Evolutionary conservation across 495 filamentous ascomycete genomes (phyloP).

Genomic region (Neurospora intermedia): DNA sequence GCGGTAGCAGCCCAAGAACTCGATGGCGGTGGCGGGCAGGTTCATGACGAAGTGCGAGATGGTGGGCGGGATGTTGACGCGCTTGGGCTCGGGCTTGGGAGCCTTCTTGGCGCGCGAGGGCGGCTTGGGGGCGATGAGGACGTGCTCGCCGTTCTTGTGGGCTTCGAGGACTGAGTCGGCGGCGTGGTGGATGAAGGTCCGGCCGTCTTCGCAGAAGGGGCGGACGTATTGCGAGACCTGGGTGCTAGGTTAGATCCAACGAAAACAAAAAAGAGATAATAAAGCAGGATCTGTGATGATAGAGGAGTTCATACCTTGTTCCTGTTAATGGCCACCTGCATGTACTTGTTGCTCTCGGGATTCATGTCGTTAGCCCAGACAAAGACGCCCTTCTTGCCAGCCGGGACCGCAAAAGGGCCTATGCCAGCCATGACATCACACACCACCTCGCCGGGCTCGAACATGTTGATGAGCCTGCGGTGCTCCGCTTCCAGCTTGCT

Average conservation of each 20-base stretch:
- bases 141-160: slow-evolving; percentile 33
- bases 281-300: not conserved
- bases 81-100: slow-evolving; percentile 26
- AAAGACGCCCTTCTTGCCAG: slow-evolving; percentile 80
- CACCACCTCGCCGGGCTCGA: slow-evolving; percentile 75
- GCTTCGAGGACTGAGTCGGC: slow-evolving; percentile 50
- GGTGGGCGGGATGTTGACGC: slow-evolving; percentile 48
- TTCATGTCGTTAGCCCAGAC: slow-evolving; percentile 98
- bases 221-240: slow-evolving; percentile 64
- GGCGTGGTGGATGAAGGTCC: slow-evolving; percentile 62
- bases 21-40: slow-evolving; percentile 77
- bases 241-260: not conserved
- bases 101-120: slow-evolving; percentile 25
- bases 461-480: slow-evolving; percentile 63
- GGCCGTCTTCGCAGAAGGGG: slow-evolving; percentile 70
- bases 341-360: slow-evolving; percentile 65
- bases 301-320: slow-evolving; percentile 54
- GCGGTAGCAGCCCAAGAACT: slow-evolving; percentile 75
- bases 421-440: slow-evolving; percentile 98
- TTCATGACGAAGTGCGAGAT: slow-evolving; percentile 96
- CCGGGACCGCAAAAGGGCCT: slow-evolving; percentile 88
- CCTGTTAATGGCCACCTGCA: slow-evolving; percentile 54
- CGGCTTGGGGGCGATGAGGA: slow-evolving; percentile 29
- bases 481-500: slow-evolving; percentile 82
- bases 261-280: not conserved